Conservation (phyloP, 768 basidiomycete species). For the Guyanaporus albipodus region DNA sequence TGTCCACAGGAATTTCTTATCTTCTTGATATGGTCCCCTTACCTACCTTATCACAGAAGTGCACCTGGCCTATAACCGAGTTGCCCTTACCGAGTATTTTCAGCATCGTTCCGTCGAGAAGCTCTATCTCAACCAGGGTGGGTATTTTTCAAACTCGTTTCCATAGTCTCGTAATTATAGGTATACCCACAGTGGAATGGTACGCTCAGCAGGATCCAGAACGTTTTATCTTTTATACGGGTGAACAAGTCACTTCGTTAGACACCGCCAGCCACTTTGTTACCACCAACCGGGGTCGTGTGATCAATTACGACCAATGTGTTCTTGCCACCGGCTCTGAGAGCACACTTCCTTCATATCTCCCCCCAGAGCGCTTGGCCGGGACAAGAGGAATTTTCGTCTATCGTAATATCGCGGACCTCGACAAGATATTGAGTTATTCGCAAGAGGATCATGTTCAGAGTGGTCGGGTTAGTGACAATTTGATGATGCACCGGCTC, state of each 20-base stretch:
- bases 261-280: constrained; percentile 40
- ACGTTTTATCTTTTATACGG: constrained; percentile 48
- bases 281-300: constrained; percentile 42
- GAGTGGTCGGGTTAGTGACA: constrained; percentile 20
- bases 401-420: constrained; percentile 68
- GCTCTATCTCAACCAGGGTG: constrained; percentile 54
- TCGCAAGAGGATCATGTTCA: constrained; percentile 44
- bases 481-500: background rate
- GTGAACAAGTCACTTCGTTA: constrained; percentile 44
- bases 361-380: constrained; percentile 37
- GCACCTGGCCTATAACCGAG: constrained; percentile 54
- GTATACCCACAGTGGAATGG: constrained; percentile 43
- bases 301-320: constrained; percentile 55
- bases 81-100: constrained; percentile 54
- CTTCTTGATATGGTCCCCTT: constrained; percentile 19
- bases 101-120: constrained; percentile 55
- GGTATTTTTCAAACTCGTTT: background rate
- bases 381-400: constrained; percentile 58
- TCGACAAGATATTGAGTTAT: constrained; percentile 61
- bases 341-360: constrained; percentile 58
- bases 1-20: constrained; percentile 13
- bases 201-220: constrained; percentile 55
- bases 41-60: constrained; percentile 26
- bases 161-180: background rate
- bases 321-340: constrained; percentile 68